A percentile compares a stretch with the other conserved stretches of the same genome.
These are phyloP conservation scores for Primulina eburnea DNA, from an alignment of 257 asterid genomes.

Conservation along the genomic window DNA sequence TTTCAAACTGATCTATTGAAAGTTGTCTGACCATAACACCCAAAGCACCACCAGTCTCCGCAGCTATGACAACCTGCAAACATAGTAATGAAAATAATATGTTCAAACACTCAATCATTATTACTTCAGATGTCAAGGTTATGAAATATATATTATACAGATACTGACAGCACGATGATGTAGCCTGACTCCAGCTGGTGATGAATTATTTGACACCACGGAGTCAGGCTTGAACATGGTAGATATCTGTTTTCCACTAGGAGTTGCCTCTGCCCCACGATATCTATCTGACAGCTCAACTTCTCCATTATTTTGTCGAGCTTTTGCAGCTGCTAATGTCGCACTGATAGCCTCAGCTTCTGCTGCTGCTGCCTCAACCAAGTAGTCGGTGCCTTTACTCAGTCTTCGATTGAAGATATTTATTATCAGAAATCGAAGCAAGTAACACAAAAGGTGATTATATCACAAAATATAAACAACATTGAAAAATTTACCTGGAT, in stretches of 20 bases:
- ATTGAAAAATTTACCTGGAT: slow-evolving; percentile 46
- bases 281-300: slow-evolving; percentile 85
- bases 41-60: slow-evolving; percentile 78
- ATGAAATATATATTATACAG: slow-evolving; percentile 1
- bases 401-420: slow-evolving; percentile 42
- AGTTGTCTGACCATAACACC: slow-evolving; percentile 84
- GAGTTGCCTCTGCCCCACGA: slow-evolving; percentile 93
- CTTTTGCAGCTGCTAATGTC: slow-evolving; percentile 91
- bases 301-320: slow-evolving; percentile 85
- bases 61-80: slow-evolving; percentile 73
- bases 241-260: slow-evolving; percentile 77
- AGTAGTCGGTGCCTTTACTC: slow-evolving; percentile 85
- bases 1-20: slow-evolving; percentile 77
- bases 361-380: slow-evolving; percentile 95
- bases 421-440: slow-evolving; percentile 18
- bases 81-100: slow-evolving; percentile 24
- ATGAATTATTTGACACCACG: slow-evolving; percentile 49
- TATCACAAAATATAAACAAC: slow-evolving; percentile 9
- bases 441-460: neutral
- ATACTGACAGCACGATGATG: slow-evolving; percentile 96
- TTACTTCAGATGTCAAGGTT: neutral
- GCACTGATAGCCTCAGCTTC: slow-evolving; percentile 98
- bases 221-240: slow-evolving; percentile 74
- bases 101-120: slow-evolving; percentile 13
- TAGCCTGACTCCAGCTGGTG: slow-evolving; percentile 79